Conservation (phyloP, 495 filamentous ascomycete species). For the Trichoderma virens region DNA sequence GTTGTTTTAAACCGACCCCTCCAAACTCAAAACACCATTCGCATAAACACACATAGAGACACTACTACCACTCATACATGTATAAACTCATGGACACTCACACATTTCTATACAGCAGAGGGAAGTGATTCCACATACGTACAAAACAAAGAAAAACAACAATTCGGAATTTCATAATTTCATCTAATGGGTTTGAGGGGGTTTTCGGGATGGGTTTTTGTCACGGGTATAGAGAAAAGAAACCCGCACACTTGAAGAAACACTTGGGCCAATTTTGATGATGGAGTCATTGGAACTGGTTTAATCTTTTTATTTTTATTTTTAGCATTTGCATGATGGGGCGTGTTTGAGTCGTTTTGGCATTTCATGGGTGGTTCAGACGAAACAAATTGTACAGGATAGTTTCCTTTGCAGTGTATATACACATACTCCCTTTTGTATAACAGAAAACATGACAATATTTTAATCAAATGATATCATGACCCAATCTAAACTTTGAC, state of each 20-base stretch:
- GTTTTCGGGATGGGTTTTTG: not conserved
- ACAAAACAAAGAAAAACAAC: not conserved
- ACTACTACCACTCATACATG: not conserved
- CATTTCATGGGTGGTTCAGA: conserved; percentile 3
- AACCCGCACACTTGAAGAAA: not conserved
- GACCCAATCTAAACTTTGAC: not conserved
- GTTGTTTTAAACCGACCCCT: not conserved
- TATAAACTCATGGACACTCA: not conserved
- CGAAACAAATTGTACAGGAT: not conserved
- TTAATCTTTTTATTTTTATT: not conserved
- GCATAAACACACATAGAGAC: not conserved
- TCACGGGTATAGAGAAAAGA: conserved; percentile 3
- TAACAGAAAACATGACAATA: not conserved
- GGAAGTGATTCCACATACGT: too few relatives aligned
- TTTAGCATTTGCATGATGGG: not conserved
- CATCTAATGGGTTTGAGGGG: not conserved
- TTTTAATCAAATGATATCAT: not conserved
- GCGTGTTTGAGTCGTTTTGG: not conserved
- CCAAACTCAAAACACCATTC: not conserved
- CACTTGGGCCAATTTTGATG: not conserved
- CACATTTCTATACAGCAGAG: not conserved
- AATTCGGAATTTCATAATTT: not conserved
- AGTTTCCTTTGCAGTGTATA: not conserved
- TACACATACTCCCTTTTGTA: not conserved
- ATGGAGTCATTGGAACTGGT: not conserved